Conservation (phyloP, 1,284 basidiomycete genomes). For the Hortiboletus rubellus region DNA sequence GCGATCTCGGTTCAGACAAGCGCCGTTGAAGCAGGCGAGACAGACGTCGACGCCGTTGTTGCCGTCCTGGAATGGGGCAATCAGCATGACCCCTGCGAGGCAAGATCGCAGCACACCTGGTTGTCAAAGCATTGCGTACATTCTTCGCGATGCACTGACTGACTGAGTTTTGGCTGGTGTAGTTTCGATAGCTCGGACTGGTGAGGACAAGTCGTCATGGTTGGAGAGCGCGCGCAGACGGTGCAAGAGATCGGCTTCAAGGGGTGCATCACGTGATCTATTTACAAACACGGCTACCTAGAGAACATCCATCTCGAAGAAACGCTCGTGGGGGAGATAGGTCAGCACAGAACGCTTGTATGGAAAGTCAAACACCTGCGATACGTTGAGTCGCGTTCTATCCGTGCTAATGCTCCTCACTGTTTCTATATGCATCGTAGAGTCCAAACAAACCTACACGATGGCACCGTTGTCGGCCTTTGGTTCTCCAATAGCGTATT, state of each 20-base stretch:
- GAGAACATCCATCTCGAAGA: constrained; percentile 33
- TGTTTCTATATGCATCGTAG: constrained; percentile 37
- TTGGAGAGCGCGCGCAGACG: neutral
- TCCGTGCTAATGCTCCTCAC: constrained; percentile 24
- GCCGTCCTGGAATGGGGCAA: constrained; percentile 54
- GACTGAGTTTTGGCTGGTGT: constrained; percentile 43
- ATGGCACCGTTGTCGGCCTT: constrained; percentile 40
- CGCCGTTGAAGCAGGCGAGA: constrained; percentile 92
- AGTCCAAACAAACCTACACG: constrained; percentile 27
- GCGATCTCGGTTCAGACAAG: constrained; percentile 63
- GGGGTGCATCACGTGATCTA: neutral
- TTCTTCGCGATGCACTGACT: constrained; percentile 80
- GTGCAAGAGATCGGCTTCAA: neutral
- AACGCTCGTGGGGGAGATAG: constrained; percentile 31
- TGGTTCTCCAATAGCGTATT: constrained; percentile 50
- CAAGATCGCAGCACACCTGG: constrained; percentile 56
- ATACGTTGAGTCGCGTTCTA: neutral
- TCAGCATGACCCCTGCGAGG: constrained; percentile 8
- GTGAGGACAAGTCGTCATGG: constrained; percentile 31
- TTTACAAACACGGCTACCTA: no score
- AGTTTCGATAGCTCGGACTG: constrained; percentile 22
- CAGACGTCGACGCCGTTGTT: constrained; percentile 87
- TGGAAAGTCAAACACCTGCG: constrained; percentile 36
- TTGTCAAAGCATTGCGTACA: constrained; percentile 97
- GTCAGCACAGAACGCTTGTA: constrained; percentile 36